Evolutionary conservation across 257 asterid genomes (phyloP), one percentile per base, ranked within the genome.

Genomic region (Salvia miltiorrhiza): DNA sequence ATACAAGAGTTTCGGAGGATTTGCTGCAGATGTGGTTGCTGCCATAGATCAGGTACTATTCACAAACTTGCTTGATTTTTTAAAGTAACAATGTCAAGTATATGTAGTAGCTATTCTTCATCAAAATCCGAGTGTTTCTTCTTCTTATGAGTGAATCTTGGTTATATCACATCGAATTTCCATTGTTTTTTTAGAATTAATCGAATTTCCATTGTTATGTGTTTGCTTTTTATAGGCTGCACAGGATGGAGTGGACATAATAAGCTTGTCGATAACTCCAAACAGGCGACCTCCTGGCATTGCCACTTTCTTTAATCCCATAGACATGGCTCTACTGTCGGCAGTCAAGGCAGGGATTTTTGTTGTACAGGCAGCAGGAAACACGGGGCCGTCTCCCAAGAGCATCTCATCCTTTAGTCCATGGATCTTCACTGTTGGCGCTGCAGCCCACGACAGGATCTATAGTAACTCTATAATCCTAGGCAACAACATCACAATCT

Each of bases 21-120:
- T 94, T 70, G 99, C 99, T 71, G 99, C 99, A 30, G 99, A 94
- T 69, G 97, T 94, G 41, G 99, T 94, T 78, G 97, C 99, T 59
- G 97, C 99, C 75, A 87, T 94, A 73, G 99, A 94, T 73, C 97
- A 91, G 97, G 97, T 93, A 84, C 59, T 16, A 52, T 55, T 40
- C 7, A 37, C 26, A 37, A 58, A 69, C 53, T 59, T 45, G 32
- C n/a, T 54, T 39, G 48, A 48, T 28, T 26, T 39, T 63, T 32
- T 33, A 5, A 43, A 23, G 17, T 53, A 14, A 37, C 3, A 9
- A 47, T 24, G 2, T 33, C 45, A 35, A 17, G 16, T 24, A 40
- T 1, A 37, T 37, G 43, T 37, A 37, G 43, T 37, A 37, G 43
- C 12, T 12, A 37, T 37, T 37, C 43, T 37, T 37, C 43, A 37